Conservation (phyloP, 1,284 basidiomycete genomes). For the Ustilago vetiveriae region DNA sequence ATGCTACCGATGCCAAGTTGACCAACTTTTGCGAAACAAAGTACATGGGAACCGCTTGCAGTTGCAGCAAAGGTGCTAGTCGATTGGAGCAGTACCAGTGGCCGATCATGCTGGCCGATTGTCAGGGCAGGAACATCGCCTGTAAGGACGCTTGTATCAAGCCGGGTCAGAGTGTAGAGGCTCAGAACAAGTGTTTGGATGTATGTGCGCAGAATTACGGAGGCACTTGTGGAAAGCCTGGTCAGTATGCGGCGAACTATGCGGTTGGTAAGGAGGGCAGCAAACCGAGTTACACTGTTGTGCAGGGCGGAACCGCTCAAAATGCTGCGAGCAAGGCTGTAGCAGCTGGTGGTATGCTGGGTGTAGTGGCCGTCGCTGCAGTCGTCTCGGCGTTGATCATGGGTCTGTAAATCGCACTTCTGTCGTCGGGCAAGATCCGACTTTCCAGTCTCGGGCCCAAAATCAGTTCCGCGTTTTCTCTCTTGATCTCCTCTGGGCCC, state of each 20-base stretch:
- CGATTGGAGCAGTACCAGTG: conserved; percentile 62
- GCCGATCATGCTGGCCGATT: conserved; percentile 63
- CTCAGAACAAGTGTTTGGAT: conserved; percentile 46
- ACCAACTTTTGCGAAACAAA: conserved; percentile 62
- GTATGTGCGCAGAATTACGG: conserved; percentile 53
- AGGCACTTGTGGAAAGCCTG: conserved; percentile 53
- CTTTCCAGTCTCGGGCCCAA: too few species aligned
- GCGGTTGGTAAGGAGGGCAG: conserved; percentile 51
- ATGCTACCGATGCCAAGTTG: conserved; percentile 30
- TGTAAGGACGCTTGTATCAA: conserved; percentile 57
- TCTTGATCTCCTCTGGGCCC: conserved; percentile 1
- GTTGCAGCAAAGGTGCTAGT: conserved; percentile 51
- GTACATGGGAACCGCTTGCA: conserved; percentile 57
- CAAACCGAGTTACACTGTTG: conserved; percentile 50
- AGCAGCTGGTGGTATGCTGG: conserved; percentile 7
- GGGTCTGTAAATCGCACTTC: conserved; percentile 3
- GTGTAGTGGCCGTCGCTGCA: conserved; percentile 7
- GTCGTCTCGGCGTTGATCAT: conserved; percentile 14
- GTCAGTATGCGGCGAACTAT: conserved; percentile 62
- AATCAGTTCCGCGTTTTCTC: too few species aligned
- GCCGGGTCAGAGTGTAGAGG: conserved; percentile 36
- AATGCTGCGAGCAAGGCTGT: conserved; percentile 18
- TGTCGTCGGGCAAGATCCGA: not conserved
- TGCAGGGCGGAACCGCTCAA: conserved; percentile 51
- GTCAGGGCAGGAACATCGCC: conserved; percentile 49